phyloP scores from a whole-genome alignment of 73 alveolate species.

The Paramecium caudatum region DNA sequence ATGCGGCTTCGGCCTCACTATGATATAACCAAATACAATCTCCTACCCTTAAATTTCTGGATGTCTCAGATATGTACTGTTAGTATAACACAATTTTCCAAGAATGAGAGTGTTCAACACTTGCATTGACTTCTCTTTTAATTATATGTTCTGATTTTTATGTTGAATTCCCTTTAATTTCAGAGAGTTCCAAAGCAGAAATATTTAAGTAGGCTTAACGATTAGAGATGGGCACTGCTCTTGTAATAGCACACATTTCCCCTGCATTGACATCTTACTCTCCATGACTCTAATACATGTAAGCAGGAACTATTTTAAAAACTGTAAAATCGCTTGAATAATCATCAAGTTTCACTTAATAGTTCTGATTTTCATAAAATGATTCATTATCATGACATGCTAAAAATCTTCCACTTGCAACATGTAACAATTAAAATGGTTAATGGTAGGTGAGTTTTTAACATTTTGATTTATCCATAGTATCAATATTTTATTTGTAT shows the following conservation, averaged over 20 bases:
- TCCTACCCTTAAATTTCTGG: conserved; percentile 69
- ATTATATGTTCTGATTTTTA: neutral
- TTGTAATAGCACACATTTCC: conserved; percentile 71
- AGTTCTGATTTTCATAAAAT: conserved; percentile 72
- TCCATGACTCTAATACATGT: conserved; percentile 74
- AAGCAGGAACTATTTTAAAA: conserved; percentile 78
- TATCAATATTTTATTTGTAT: conserved; percentile 70
- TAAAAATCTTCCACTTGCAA: conserved; percentile 68
- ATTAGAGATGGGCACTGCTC: conserved; percentile 67
- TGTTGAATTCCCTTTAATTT: neutral
- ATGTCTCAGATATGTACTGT: conserved; percentile 52
- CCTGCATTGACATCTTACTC: conserved; percentile 73
- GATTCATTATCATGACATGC: conserved; percentile 70
- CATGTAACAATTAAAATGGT: conserved; percentile 68
- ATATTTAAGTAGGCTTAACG: conserved; percentile 49
- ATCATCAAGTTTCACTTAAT: conserved; percentile 66
- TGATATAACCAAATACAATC: conserved; percentile 77
- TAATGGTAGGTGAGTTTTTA: conserved; percentile 66
- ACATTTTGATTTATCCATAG: conserved; percentile 64
- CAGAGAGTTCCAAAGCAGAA: neutral
- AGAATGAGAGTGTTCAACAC: conserved; percentile 54
- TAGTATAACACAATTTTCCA: conserved; percentile 65
- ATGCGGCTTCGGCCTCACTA: conserved; percentile 70
- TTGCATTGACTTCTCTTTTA: conserved; percentile 76
- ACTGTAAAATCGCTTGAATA: conserved; percentile 75